phyloP scores from a whole-genome alignment of 768 basidiomycete genomes.

The Boletus subcaerulescens region DNA sequence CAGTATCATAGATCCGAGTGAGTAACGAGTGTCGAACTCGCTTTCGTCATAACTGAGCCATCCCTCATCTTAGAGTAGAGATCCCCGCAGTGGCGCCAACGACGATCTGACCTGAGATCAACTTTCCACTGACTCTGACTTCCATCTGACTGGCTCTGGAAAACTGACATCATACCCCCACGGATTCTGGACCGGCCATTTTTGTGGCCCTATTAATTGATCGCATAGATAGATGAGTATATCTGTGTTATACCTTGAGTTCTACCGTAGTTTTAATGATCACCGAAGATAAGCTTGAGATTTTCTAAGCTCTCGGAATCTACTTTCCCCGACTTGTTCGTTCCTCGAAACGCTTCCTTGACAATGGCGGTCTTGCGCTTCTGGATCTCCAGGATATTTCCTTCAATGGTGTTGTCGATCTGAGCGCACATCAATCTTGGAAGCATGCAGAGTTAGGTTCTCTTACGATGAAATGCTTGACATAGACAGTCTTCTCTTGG shows the following conservation, averaged over 20 bases:
- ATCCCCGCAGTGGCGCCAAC: no score
- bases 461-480: constrained; percentile 80
- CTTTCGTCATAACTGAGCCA: no score
- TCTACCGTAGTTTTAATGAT: neutral
- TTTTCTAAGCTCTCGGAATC: constrained; percentile 79
- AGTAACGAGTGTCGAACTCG: no score
- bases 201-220: no score
- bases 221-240: no score
- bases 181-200: no score
- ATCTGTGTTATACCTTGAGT: neutral
- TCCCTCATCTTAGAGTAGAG: no score
- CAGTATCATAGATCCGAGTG: no score
- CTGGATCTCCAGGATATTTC: constrained; percentile 77
- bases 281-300: constrained; percentile 44
- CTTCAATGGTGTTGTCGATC: constrained; percentile 75
- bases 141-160: no score
- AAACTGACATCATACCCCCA: no score
- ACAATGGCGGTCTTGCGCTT: constrained; percentile 85
- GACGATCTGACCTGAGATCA: no score
- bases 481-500: constrained; percentile 77
- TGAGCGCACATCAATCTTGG: constrained; percentile 24
- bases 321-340: constrained; percentile 38
- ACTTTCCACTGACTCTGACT: no score
- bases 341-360: constrained; percentile 76
- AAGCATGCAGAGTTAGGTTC: neutral